Evolutionary conservation across 768 basidiomycete species (phyloP).

Genomic region (Daedaleopsis nitida): DNA sequence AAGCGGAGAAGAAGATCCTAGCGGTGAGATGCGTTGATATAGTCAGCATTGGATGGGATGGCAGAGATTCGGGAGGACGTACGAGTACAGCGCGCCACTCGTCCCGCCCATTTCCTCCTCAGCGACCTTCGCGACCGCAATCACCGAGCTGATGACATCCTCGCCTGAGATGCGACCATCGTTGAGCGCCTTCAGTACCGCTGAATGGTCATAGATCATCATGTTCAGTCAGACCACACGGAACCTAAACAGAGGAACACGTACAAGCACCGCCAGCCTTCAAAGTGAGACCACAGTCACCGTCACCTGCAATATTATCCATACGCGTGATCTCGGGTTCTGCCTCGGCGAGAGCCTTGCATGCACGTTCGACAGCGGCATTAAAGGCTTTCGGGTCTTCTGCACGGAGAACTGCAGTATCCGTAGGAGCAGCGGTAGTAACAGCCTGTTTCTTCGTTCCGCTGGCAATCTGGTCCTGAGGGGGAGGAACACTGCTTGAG

Average conservation of each 20-base stretch:
- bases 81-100: conserved; percentile 91
- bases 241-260: conserved; percentile 7
- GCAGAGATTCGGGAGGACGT: conserved; percentile 32
- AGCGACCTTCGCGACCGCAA: conserved; percentile 70
- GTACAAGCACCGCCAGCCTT: conserved; percentile 75
- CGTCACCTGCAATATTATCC: conserved; percentile 93
- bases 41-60: too few species aligned
- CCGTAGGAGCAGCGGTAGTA: conserved; percentile 2
- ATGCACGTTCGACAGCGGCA: conserved; percentile 56
- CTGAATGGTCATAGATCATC: conserved; percentile 37
- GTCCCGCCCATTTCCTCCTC: conserved; percentile 92
- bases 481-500: conserved; percentile 44
- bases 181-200: conserved; percentile 59
- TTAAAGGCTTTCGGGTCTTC: conserved; percentile 54
- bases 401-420: conserved; percentile 32
- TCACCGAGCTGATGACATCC: conserved; percentile 65
- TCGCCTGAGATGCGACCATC: conserved; percentile 58
- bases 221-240: not conserved
- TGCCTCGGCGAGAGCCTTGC: conserved; percentile 66
- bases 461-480: conserved; percentile 19
- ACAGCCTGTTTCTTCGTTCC: conserved; percentile 15
- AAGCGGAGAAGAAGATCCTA: conserved; percentile 90
- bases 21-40: not conserved
- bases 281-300: conserved; percentile 71
- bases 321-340: conserved; percentile 90